phyloP scores from a whole-genome alignment of 208 protist species.

The Acanthamoeba quina region DNA sequence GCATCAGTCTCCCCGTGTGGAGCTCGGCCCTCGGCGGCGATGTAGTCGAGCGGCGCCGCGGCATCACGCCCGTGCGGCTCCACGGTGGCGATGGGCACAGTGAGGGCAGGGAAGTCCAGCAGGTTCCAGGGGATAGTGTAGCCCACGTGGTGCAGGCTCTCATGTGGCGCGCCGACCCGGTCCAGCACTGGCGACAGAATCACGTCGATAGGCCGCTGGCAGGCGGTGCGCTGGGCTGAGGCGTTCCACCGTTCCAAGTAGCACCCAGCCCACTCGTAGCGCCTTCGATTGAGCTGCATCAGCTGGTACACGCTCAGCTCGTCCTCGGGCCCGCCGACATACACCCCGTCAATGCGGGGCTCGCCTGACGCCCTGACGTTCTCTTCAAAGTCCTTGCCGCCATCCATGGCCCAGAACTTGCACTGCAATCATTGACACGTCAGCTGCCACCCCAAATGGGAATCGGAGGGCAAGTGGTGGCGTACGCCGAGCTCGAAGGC shows the following conservation, averaged over 20 bases:
- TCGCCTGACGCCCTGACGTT: not conserved
- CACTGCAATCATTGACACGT: conserved; percentile 22
- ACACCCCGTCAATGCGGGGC: conserved; percentile 37
- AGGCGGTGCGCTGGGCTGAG: not conserved
- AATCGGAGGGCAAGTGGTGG: not conserved
- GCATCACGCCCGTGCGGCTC: not conserved
- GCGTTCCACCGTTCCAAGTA: conserved; percentile 35
- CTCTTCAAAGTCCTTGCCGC: conserved; percentile 25
- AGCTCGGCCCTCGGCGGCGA: not conserved
- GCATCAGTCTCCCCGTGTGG: not conserved
- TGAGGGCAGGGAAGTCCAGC: conserved; percentile 63
- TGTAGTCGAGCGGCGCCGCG: conserved; percentile 7
- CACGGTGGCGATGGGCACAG: conserved; percentile 63
- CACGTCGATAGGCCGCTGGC: conserved; percentile 7
- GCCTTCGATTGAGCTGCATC: not conserved
- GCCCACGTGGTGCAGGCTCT: not conserved
- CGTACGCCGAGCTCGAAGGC: not conserved
- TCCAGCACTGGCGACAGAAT: not conserved
- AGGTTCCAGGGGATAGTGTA: conserved; percentile 74
- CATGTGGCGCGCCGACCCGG: not conserved
- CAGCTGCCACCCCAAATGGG: not conserved
- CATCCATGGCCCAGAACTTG: not conserved
- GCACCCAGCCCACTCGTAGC: not conserved
- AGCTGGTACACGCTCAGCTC: conserved; percentile 62
- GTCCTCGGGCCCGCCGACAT: conserved; percentile 54